phyloP scores from a whole-genome alignment of 75 land plant genomes.

The Chamaecyparis obtusa region DNA sequence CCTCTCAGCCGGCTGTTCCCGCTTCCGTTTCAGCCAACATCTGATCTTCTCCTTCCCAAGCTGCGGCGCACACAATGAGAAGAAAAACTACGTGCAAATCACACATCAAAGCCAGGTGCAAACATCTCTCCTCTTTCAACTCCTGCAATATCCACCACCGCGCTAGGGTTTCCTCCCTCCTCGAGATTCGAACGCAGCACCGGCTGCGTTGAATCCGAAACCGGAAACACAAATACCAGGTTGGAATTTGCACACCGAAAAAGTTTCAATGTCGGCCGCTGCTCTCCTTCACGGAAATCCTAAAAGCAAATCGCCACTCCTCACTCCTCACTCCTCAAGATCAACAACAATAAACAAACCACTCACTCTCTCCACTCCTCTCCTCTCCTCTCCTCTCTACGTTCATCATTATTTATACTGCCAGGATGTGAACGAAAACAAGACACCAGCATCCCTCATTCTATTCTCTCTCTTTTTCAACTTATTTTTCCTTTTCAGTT shows the following conservation, averaged over 20 bases:
- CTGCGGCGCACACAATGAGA: background rate
- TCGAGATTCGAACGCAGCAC: conserved; percentile 4
- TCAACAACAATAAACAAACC: background rate
- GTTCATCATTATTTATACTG: background rate
- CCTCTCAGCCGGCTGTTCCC: conserved; percentile 12
- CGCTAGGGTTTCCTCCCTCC: conserved; percentile 3
- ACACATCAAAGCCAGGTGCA: background rate
- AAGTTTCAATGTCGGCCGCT: background rate
- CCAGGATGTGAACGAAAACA: background rate
- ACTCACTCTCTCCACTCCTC: background rate
- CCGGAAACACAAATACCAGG: conserved; percentile 3
- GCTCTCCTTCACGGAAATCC: background rate
- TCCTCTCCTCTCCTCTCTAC: background rate
- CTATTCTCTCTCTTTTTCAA: background rate
- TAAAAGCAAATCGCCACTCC: background rate
- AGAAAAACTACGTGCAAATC: background rate
- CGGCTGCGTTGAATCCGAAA: conserved; percentile 2
- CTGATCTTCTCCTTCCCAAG: background rate
- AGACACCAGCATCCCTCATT: background rate
- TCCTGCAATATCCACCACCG: background rate
- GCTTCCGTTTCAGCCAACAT: background rate
- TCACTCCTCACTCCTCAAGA: too few species aligned
- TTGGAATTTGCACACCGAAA: background rate
- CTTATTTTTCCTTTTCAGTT: background rate
- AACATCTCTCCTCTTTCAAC: too few species aligned